Base-by-base conservation (phyloP, 2,329 filamentous ascomycete genomes). In the Piedraia hortae region DNA sequence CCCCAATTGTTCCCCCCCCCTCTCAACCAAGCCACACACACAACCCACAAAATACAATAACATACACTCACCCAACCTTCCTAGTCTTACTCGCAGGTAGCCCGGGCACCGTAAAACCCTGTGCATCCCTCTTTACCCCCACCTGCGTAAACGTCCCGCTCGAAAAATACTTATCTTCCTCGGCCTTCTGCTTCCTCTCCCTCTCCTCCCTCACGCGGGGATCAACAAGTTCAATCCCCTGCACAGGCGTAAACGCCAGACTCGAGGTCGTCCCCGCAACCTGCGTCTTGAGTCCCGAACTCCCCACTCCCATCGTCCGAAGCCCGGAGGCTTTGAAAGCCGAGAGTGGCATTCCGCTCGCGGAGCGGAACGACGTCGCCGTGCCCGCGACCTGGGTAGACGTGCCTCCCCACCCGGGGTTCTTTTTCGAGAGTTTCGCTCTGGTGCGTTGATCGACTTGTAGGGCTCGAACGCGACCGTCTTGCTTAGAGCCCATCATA, bases 111-210 rank as follows among this genome's bases (percentile, higher is more conserved):
- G 80, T 89, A 57, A 91, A 90, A 1, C 63, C 69, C 6, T 54
- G 62, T 22, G 56, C 56, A 29, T 56, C 53, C 5, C 48, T 31
- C 10, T 21, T 28, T 14, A 38, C 38, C 10, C 65, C 65, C 25
- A 89, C 61, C 44, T 91, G 80, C 5, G 85, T 91, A 40, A 97
- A 97, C 0, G 75, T 80, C n/a, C 85, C 85, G 20, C 77, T 74
- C 46, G 85, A 89, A 54, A 97, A 97, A 70, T 78, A 97, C 16
- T 77, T 58, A 41, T 93, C 82, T 42, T 90, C 77, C 31, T 93
- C 85, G 1, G 77, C 80, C 43, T 90, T 88, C 31, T 78, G 57
- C 53, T 93, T 93, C 35, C 77, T 61, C 40, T 61, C 78, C 43
- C 89, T 59, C 50, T 91, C 78, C 5, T 75, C 73, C 34, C 78